Percentiles rank a stretch among this genome's conserved stretches.
Conservation (phyloP, 345 rosid species). For the Boechera divaricarpa region DNA sequence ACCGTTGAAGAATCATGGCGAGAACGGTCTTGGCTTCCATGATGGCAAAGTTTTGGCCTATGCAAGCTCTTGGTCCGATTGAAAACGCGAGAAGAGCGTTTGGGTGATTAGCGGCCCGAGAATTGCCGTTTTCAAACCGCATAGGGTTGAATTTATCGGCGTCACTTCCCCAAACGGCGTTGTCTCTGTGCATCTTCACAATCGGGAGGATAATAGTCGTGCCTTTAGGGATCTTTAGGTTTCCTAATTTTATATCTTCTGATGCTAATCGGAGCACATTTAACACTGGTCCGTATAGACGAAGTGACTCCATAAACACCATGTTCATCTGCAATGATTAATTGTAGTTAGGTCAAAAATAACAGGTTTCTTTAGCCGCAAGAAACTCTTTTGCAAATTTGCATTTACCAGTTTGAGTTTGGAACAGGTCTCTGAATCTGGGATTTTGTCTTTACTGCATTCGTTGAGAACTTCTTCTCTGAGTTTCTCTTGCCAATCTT, state of each 20-base stretch:
- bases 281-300: conserved; percentile 60
- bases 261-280: conserved; percentile 46
- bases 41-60: conserved; percentile 62
- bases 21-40: conserved; percentile 52
- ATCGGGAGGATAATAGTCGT: conserved; percentile 38
- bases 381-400: not conserved
- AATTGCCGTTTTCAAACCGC: conserved; percentile 50
- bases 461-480: conserved; percentile 57
- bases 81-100: conserved; percentile 59
- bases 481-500: conserved; percentile 64
- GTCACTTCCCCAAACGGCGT: conserved; percentile 68
- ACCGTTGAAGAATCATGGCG: conserved; percentile 53
- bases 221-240: conserved; percentile 57
- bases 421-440: conserved; percentile 50
- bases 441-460: conserved; percentile 48
- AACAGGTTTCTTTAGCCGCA: conserved; percentile 13
- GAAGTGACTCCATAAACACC: conserved; percentile 66
- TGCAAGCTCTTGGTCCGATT: conserved; percentile 63
- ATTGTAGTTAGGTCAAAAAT: not conserved
- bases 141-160: conserved; percentile 61
- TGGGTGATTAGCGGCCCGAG: conserved; percentile 55
- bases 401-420: conserved; percentile 47
- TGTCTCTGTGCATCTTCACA: conserved; percentile 50
- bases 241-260: conserved; percentile 52
- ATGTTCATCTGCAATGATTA: conserved; percentile 51